These are phyloP conservation scores for Russula olivacea DNA, from an alignment of 768 basidiomycete species.

Conservation along the genomic window DNA sequence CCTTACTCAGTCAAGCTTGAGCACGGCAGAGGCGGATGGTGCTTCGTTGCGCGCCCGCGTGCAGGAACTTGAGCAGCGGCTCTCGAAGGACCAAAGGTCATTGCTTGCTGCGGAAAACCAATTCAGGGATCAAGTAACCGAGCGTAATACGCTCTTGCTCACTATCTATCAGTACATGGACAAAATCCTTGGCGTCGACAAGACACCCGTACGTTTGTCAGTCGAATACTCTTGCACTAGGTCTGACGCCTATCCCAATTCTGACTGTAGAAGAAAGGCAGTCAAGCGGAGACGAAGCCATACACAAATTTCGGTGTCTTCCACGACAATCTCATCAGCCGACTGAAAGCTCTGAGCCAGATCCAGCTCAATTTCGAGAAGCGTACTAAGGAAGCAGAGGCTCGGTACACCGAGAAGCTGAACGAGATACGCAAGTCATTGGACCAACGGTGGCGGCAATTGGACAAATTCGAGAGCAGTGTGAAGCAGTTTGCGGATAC, in stretches of 20 bases:
- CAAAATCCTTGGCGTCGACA: slow-evolving; percentile 85
- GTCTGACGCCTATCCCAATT: not conserved
- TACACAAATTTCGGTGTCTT: slow-evolving; percentile 93
- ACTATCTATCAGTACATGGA: slow-evolving; percentile 96
- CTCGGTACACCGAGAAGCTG: slow-evolving; percentile 64
- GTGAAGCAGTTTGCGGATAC: slow-evolving; percentile 76
- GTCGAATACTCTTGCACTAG: not conserved
- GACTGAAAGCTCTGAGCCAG: slow-evolving; percentile 77
- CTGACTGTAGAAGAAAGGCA: slow-evolving; percentile 56
- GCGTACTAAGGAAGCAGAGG: slow-evolving; percentile 73
- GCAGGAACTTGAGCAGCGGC: slow-evolving; percentile 68
- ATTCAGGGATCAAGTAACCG: slow-evolving; percentile 88
- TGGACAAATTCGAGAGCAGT: slow-evolving; percentile 87
- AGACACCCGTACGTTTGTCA: slow-evolving; percentile 57
- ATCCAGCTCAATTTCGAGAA: slow-evolving; percentile 86
- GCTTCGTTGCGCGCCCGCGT: slow-evolving; percentile 52
- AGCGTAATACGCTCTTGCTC: slow-evolving; percentile 84
- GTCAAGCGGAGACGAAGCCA: slow-evolving; percentile 79
- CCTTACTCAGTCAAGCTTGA: slow-evolving; percentile 50
- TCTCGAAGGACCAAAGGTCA: slow-evolving; percentile 77
- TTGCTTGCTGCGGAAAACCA: slow-evolving; percentile 67
- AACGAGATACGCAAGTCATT: slow-evolving; percentile 79
- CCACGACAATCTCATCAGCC: slow-evolving; percentile 87
- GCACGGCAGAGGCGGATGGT: slow-evolving; percentile 64
- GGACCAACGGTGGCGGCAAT: slow-evolving; percentile 82